Conservation (phyloP, 352 stramenopile species). For the Pythium grandisporangium region DNA sequence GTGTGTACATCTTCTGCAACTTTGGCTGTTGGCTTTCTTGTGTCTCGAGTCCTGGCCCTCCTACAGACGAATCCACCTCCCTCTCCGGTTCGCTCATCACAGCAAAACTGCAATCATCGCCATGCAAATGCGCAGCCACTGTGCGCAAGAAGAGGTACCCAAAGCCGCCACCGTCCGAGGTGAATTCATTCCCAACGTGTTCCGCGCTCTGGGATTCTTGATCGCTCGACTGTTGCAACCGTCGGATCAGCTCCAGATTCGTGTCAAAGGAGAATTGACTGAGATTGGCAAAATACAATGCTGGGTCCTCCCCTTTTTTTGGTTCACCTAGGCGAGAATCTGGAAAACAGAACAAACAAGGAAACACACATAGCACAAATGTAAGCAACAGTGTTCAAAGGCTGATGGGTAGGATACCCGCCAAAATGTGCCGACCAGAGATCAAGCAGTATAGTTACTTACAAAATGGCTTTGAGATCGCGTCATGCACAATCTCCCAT, state of each 20-base stretch:
- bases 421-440: too few species aligned
- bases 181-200: not conserved
- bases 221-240: slow-evolving; percentile 19
- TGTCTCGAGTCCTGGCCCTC: not conserved
- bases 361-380: not conserved
- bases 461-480: slow-evolving; percentile 53
- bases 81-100: not conserved
- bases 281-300: slow-evolving; percentile 22
- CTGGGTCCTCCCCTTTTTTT: slow-evolving; percentile 6
- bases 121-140: slow-evolving; percentile 10
- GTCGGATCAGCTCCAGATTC: slow-evolving; percentile 44
- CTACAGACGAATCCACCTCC: not conserved
- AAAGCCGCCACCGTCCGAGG: slow-evolving; percentile 24
- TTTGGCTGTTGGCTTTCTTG: slow-evolving; percentile 12
- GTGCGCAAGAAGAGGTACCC: slow-evolving; percentile 43
- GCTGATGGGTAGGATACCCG: too few species aligned
- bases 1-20: slow-evolving; percentile 75
- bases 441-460: slow-evolving; percentile 5
- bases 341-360: slow-evolving; percentile 5
- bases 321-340: slow-evolving; percentile 14
- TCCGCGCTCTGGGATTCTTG: not conserved
- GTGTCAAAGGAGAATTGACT: slow-evolving; percentile 55
- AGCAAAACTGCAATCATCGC: slow-evolving; percentile 1
- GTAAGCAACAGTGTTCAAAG: not conserved
- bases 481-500: slow-evolving; percentile 50